These are phyloP conservation scores for Plasmodium fragile DNA, from an alignment of 169 alveolate species.

Conservation along the genomic window DNA sequence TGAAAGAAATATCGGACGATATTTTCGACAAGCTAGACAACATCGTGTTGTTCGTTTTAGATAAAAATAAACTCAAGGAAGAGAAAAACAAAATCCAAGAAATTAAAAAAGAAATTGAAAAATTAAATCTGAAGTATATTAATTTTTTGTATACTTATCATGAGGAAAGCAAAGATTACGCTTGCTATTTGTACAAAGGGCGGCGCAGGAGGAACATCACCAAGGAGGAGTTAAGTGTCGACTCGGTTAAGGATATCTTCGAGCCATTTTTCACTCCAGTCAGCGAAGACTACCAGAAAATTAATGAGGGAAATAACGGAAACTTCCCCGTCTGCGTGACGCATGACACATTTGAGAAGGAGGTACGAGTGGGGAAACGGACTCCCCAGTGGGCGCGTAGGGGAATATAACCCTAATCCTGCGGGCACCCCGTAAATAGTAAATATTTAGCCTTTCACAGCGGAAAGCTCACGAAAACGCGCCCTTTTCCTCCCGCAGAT, in stretches of 20 bases:
- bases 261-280: conserved; percentile 53
- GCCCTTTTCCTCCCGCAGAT: conserved; percentile 15
- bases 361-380: conserved; percentile 17
- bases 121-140: conserved; percentile 44
- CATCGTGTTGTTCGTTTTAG: conserved; percentile 59
- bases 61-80: conserved; percentile 56
- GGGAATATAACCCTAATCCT: neutral
- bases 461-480: neutral
- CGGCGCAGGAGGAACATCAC: conserved; percentile 69
- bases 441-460: neutral
- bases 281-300: conserved; percentile 56
- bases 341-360: conserved; percentile 74
- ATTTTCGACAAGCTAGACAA: conserved; percentile 51
- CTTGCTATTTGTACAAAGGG: conserved; percentile 70
- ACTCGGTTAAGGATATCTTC: conserved; percentile 27
- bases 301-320: conserved; percentile 52
- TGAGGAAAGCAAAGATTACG: conserved; percentile 63
- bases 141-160: conserved; percentile 53
- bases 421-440: neutral
- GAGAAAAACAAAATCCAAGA: conserved; percentile 56
- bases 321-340: conserved; percentile 45
- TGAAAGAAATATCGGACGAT: conserved; percentile 74
- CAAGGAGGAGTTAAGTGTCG: conserved; percentile 31
- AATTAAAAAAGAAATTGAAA: conserved; percentile 54
- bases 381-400: neutral